Base-by-base conservation (phyloP, 2,329 filamentous ascomycete species). In the Talaromyces islandicus region DNA sequence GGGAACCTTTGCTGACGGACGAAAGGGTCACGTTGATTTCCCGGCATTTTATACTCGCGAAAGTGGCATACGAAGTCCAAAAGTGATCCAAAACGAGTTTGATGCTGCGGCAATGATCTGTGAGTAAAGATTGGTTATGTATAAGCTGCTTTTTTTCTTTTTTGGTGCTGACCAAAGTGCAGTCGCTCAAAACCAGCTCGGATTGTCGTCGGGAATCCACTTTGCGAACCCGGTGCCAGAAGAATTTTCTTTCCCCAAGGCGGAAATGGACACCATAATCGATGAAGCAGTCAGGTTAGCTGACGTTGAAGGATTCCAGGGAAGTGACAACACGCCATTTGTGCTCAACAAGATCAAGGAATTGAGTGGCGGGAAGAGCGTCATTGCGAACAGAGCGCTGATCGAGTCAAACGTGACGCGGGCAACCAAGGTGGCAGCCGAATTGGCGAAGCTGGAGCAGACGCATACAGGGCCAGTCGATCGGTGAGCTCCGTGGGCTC, bases 11-110 rank as follows among this genome's bases (percentile, higher is more conserved):
- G 88, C 91, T 25, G 91, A 96, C 74, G 91, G 90, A 1, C 84
- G 90, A 41, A 75, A 78, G 27, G 88, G 86, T 1, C 77, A 82
- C 6, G 83, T 97, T 46, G 89, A 96, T 68, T 94, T 97, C 68
- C 94, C 94, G 1, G 91, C 90, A 0, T 99, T 99, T 74, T 99
- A 90, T 84, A 90, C 90, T 0, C 81, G 93, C 46, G 91, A 97
- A 48, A 97, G 92, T 73, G 91, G 92, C 12, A 78, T 89, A 57
- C 86, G 81, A 73, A 96, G 91, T 70, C 93, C 93, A 0, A 84
- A 85, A 24, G 84, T 90, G 1, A 84, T 97, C 48, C 77, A 86
- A 57, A 83, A 88, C 65, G 91, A 95, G 71, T 81, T 81, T 59
- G 90, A 97, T 70, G 94, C 94, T 35, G 94, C 94, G 0, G 87